phyloP scores from a whole-genome alignment of 2,329 filamentous ascomycete species.

The Colletotrichum coccodes region DNA sequence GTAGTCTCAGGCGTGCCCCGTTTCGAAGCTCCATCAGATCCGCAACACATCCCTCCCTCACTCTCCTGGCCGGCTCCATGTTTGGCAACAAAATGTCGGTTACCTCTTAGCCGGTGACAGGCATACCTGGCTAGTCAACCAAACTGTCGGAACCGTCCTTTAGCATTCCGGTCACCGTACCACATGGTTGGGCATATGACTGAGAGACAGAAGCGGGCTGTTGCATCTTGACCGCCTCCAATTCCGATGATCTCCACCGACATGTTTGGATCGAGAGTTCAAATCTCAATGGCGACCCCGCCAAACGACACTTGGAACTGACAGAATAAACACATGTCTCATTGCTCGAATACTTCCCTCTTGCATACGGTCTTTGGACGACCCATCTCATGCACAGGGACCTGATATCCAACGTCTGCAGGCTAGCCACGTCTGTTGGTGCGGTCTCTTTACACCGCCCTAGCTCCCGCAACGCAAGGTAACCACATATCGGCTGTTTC shows the following conservation, averaged over 20 bases:
- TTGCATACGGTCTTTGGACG: neutral
- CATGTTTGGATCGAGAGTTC: neutral
- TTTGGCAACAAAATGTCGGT: conserved; percentile 20
- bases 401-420: neutral
- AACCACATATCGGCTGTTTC: conserved; percentile 16
- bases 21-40: conserved; percentile 11
- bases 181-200: conserved; percentile 18
- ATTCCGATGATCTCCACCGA: neutral
- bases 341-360: neutral
- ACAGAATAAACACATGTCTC: conserved; percentile 25
- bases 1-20: neutral
- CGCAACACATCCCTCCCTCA: conserved; percentile 23
- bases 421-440: neutral
- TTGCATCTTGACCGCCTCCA: conserved; percentile 20
- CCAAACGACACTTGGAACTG: conserved; percentile 5
- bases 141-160: conserved; percentile 22
- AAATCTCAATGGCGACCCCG: conserved; percentile 22
- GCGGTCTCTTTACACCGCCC: conserved; percentile 25
- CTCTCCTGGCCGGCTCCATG: conserved; percentile 19
- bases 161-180: conserved; percentile 2
- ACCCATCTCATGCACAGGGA: neutral
- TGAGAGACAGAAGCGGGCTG: conserved; percentile 10
- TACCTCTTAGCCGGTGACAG: conserved; percentile 12
- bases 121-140: conserved; percentile 31
- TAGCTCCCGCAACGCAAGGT: conserved; percentile 23